Base-by-base conservation (phyloP, 2,329 filamentous ascomycete species). In the Stenocarpella maydis region DNA sequence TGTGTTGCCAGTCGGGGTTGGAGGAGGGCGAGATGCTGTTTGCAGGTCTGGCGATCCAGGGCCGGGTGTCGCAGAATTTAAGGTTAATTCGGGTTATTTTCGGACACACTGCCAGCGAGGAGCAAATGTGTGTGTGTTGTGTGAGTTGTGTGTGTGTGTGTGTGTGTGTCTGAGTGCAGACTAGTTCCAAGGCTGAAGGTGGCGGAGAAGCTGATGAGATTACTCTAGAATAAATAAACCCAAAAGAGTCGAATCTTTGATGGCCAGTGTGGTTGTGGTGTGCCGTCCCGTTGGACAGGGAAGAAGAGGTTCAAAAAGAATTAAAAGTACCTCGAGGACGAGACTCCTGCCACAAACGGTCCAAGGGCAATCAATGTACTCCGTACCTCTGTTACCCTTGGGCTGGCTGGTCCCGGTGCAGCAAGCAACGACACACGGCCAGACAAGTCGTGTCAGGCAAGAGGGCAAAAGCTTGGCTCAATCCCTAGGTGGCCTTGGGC, bases 41-140 rank as follows among this genome's bases (percentile, higher is more conserved):
- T 61, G 55, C 41, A 34, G 58, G 21, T n/a, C 28, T 34, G 58
- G 41, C 58, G 58, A 37, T 61, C 58, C 58, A 61, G 58, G 58
- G 58, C 47, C 64, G 64, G 39, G 64, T 67, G 64, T 67, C 52
- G 64, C 64, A 67, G 43, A 49, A 58, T 67, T 67, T 67, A 67
- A 67, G 64, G 64, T 67, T 67, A 67, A 67, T 58, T 41, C 41
- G 39, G 52, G 52, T 67, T 67, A 67, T 67, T 67, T 67, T 67
- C 64, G 64, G 64, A 67, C 58, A 61, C 58, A 61, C 58, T 26
- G 41, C 58, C 47, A 45, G 41, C 58, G 41, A 61, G 55, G 17
- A 31, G 14, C 17, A 17, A 39, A 61, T 7, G 34, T 12, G 34
- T 37, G 34, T 41, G 21, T 39, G 53, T 41, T 47, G 58, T 4